phyloP scores from a whole-genome alignment of 176 grass and related monocot genomes.

The Carex scoparia region DNA sequence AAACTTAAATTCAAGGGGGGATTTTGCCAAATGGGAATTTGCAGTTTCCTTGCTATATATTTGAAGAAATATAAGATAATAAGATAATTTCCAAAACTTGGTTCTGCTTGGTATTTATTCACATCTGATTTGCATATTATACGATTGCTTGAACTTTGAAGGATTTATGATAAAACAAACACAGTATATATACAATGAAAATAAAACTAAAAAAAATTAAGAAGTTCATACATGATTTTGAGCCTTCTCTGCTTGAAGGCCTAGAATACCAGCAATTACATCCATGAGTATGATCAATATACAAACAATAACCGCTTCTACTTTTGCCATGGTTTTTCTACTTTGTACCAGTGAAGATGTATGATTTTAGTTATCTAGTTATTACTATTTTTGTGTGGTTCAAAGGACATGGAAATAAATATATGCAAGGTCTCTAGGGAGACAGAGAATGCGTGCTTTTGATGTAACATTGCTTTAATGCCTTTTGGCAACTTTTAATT shows the following conservation, averaged over 20 bases:
- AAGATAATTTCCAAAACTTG: not conserved
- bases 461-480: not conserved
- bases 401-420: not conserved
- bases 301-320: constrained; percentile 55
- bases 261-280: constrained; percentile 56
- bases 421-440: constrained; percentile 9
- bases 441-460: constrained; percentile 24
- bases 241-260: constrained; percentile 60
- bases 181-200: not conserved
- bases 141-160: not conserved
- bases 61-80: not conserved
- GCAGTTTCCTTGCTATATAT: too few species aligned
- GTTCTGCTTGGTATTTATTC: not conserved
- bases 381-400: constrained; percentile 1
- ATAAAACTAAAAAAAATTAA: not conserved
- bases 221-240: constrained; percentile 58
- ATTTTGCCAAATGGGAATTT: too few species aligned
- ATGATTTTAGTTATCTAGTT: constrained; percentile 27
- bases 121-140: not conserved
- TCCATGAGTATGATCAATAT: constrained; percentile 72
- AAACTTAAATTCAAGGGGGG: not conserved
- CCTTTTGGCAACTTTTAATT: constrained; percentile 7
- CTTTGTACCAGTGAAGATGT: too few species aligned
- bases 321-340: constrained; percentile 44
- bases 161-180: not conserved